Base-by-base conservation (phyloP, 176 grass and related monocot species). In the Musa acuminata region DNA sequence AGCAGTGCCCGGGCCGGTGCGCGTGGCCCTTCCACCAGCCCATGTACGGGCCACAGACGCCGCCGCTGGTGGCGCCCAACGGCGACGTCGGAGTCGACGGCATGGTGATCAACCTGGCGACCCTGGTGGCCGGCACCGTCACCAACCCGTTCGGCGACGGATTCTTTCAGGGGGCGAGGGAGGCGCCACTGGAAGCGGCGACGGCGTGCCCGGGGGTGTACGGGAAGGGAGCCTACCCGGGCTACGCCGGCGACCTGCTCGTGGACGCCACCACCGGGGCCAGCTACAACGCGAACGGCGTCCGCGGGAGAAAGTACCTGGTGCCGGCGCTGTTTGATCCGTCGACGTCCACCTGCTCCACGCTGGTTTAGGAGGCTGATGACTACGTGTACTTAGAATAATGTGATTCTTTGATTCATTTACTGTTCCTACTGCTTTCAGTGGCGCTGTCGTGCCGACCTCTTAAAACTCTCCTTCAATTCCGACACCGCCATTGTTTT, bases 21-120 rank as follows among this genome's bases (percentile, higher is more conserved):
- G 73, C 80, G 29, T 83, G 80, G 80, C 73, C 80, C 49, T 83
- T 76, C 72, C 62, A 83, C 35, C 72, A 83, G 35, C 73, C 80
- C 1, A 70, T 77, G 35, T 83, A 83, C n/a, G 80, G 80, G 19
- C 80, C 80, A 0, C 80, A 77, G 64, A 77, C 73, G 21, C 73
- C 80, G 52, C 73, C 80, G 13, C 50, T 83, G 5, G 69, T 70
- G 8, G 73, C 80, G 29, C 80, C 80, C 11, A 83, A 83, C 17
- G 72, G 80, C 7, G 71, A 81, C 53, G 71, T 67, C 8, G 79
- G 79, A 1, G 62, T 81, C 11, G 79, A 81, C 48, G 80, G 80
- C 27, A 82, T 82, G 62, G 75, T 82, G 75, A 82, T 82, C 17
- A 82, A 82, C 63, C 55, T 82, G 2, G 72, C 62, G 24, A 76